phyloP scores from a whole-genome alignment of 2,329 filamentous ascomycete genomes.

The Penicillium psychrosexuale region DNA sequence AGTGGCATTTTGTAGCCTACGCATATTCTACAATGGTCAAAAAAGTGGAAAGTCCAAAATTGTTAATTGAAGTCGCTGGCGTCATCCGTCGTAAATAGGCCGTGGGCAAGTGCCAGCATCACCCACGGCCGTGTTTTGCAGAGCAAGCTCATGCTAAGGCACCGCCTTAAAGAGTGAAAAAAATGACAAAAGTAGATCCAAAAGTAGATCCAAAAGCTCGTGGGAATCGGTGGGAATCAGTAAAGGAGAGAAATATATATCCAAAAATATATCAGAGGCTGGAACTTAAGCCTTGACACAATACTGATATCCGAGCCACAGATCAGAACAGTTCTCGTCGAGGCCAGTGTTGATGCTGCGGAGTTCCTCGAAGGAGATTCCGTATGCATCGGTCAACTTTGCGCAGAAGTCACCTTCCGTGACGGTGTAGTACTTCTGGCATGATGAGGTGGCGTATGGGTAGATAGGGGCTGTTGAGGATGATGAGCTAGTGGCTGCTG shows the following conservation, averaged over 20 bases:
- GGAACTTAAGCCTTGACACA: conserved; percentile 22
- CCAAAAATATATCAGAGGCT: not conserved
- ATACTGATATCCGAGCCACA: conserved; percentile 33
- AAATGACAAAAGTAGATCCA: not conserved
- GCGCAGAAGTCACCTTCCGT: conserved; percentile 26
- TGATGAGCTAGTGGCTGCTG: conserved; percentile 2
- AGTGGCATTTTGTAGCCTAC: too few relatives aligned
- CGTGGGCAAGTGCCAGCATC: not conserved
- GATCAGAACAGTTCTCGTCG: conserved; percentile 28
- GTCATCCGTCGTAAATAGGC: conserved; percentile 9
- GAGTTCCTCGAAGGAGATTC: conserved; percentile 21
- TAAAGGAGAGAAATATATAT: not conserved
- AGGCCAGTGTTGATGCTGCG: conserved; percentile 29
- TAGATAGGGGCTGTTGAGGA: conserved; percentile 18
- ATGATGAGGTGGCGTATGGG: conserved; percentile 23
- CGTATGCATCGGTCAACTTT: conserved; percentile 18
- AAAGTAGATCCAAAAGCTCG: not conserved
- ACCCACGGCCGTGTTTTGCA: not conserved
- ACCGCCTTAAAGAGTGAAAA: conserved; percentile 5
- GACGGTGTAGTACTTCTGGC: conserved; percentile 23
- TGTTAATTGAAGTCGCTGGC: not conserved
- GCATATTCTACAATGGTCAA: not conserved
- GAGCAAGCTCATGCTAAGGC: conserved; percentile 13
- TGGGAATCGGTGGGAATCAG: not conserved
- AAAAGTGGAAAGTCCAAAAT: not conserved